phyloP scores from a whole-genome alignment of 2,329 filamentous ascomycete species.

The Chrysoporthe deuterocubensis region DNA sequence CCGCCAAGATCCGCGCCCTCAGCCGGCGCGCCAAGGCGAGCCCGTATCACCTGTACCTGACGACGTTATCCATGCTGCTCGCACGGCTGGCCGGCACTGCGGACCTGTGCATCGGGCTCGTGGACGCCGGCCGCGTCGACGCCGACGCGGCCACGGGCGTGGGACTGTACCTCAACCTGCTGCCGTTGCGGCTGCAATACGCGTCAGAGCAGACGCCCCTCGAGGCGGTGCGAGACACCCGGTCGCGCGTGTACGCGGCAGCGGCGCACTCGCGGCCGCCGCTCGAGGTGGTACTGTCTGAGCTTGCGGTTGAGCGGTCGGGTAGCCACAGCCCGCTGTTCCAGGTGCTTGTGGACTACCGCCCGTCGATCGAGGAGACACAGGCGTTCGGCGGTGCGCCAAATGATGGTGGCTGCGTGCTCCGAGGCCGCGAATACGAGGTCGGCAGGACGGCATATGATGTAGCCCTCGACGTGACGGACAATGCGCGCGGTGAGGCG shows the following conservation, averaged over 20 bases:
- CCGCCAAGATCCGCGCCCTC: background rate
- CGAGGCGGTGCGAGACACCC: conserved; percentile 36
- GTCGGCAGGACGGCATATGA: too few species aligned
- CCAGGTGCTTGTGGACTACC: conserved; percentile 46
- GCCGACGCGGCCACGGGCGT: conserved; percentile 39
- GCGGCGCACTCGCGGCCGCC: background rate
- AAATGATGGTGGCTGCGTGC: background rate
- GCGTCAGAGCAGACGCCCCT: conserved; percentile 29
- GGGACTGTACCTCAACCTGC: conserved; percentile 53
- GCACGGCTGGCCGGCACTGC: conserved; percentile 45
- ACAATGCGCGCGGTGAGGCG: too few species aligned
- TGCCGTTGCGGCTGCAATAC: conserved; percentile 47
- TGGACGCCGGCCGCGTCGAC: conserved; percentile 47
- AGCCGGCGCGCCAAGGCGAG: too few species aligned
- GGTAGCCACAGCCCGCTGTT: conserved; percentile 48
- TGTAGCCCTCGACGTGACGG: too few species aligned
- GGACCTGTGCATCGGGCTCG: conserved; percentile 46
- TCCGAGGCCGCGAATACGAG: background rate
- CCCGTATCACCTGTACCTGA: conserved; percentile 2
- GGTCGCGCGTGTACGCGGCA: background rate
- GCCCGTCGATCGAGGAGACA: background rate
- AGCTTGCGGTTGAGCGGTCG: background rate
- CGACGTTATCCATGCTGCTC: conserved; percentile 52
- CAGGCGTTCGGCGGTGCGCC: background rate
- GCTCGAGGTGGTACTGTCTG: background rate